Evolutionary conservation across 805 yeast species (phyloP), one percentile per base, ranked within the genome.

Genomic region (Starmerella riodocensis): DNA sequence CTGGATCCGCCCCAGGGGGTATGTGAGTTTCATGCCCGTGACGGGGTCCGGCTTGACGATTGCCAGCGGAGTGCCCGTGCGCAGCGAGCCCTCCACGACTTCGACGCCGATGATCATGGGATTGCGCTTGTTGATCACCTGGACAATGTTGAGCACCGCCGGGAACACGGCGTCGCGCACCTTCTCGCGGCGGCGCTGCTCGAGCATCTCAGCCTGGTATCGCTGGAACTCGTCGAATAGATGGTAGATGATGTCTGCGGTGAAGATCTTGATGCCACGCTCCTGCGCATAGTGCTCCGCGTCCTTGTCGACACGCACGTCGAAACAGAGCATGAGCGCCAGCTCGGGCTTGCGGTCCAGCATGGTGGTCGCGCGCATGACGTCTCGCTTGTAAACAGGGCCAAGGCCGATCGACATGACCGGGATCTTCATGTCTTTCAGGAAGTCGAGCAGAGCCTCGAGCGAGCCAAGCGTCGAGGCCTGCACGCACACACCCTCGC

Each of bases 51-150:
- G 65, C 61, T 84, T 85, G 33, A 91, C 96, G 21, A 88, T 85
- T 66, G 94, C 79, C 44, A 91, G 83, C 47, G 99, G 98, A 5
- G 98, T 86, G 42, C 98, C 98, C 31, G 81, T 62, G 47, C 86
- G 74, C 31, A 91, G 71, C 34, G 79, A 68, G 55, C 99, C 99
- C 58, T 91, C 97, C 32, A 73, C 61, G 44, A 91, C 94, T 59
- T 91, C 99, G 43, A 91, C 97, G 75, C 99, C 99, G 57, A 91
- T 82, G 57, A 91, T 86, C 97, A 91, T 91, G 47, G 99, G 99
- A 61, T 86, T 84, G 65, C 98, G 82, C 68, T 88, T 88, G 76
- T 91, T 91, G 62, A 91, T 91, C 58, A 91, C 83, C 67, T 91
- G 97, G 51, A 91, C 63, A 14, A 96, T 91, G 64, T 83, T 82